Conservation (phyloP, 139 green algal genomes). For the Dunaliella primolecta region DNA sequence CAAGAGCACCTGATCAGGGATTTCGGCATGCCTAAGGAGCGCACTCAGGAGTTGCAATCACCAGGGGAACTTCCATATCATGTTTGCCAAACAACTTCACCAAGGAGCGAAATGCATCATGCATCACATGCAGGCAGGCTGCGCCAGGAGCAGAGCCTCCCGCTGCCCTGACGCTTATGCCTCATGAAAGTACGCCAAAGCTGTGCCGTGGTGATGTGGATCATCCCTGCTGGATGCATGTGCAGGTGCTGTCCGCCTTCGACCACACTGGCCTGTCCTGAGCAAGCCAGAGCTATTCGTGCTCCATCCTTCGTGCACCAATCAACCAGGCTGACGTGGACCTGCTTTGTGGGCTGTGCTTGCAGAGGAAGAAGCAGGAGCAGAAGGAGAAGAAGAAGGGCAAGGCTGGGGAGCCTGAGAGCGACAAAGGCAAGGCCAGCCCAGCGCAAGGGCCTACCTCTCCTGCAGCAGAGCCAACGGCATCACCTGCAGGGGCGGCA, state of each 20-base stretch:
- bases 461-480: not conserved
- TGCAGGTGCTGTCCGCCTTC: too few relatives aligned
- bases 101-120: too few relatives aligned
- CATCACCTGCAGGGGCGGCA: not conserved
- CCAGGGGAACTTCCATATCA: too few relatives aligned
- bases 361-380: not conserved
- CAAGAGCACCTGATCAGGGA: too few relatives aligned
- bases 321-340: too few relatives aligned
- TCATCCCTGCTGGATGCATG: not conserved
- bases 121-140: too few relatives aligned
- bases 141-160: too few relatives aligned
- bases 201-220: not conserved
- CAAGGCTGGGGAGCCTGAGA: slow-evolving; percentile 5
- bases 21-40: too few relatives aligned
- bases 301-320: not conserved
- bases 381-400: not conserved
- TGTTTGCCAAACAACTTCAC: too few relatives aligned
- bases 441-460: too few relatives aligned
- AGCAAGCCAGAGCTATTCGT: not conserved
- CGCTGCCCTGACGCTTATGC: too few relatives aligned
- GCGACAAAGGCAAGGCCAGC: not conserved
- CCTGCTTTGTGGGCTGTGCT: not conserved
- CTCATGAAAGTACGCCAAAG: not conserved
- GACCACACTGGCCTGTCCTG: not conserved
- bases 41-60: too few relatives aligned